Evolutionary conservation across 139 green algal species (phyloP).

Genomic region (Chlamydomonas schloesseri): DNA sequence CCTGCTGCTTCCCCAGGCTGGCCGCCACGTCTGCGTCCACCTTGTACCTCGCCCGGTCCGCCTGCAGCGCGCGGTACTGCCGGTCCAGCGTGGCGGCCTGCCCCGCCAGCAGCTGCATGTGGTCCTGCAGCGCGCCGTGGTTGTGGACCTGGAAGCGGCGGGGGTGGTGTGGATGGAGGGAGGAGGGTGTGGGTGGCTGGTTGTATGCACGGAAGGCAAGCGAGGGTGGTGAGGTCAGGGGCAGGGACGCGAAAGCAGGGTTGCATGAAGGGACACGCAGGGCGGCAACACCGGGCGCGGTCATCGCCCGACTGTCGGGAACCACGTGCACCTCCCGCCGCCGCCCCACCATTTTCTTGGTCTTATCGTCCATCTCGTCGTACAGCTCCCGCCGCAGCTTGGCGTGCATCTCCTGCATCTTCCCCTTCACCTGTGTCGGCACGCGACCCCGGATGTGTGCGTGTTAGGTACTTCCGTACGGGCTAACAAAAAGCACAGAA

Average conservation of each 20-base stretch:
- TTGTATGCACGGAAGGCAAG: neutral
- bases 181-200: too few relatives aligned
- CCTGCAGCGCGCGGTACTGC: slow-evolving; percentile 40
- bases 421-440: slow-evolving; percentile 31
- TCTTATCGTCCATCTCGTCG: slow-evolving; percentile 44
- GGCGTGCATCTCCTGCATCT: slow-evolving; percentile 41
- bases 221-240: too few relatives aligned
- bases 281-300: too few relatives aligned
- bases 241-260: too few relatives aligned
- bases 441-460: too few relatives aligned
- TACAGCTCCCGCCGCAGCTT: slow-evolving; percentile 36
- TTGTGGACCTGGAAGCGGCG: neutral
- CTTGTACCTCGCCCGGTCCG: slow-evolving; percentile 15
- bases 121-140: slow-evolving; percentile 50
- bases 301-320: too few relatives aligned
- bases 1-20: slow-evolving; percentile 43
- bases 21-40: slow-evolving; percentile 45
- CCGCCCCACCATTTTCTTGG: slow-evolving; percentile 38
- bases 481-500: too few relatives aligned
- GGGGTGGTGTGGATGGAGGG: neutral
- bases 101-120: slow-evolving; percentile 10
- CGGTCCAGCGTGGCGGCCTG: slow-evolving; percentile 46
- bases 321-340: too few relatives aligned
- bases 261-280: too few relatives aligned
- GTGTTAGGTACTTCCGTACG: too few relatives aligned